Base-by-base conservation (phyloP, 1,139 yeast species). In the Pichia kudriavzevii region DNA sequence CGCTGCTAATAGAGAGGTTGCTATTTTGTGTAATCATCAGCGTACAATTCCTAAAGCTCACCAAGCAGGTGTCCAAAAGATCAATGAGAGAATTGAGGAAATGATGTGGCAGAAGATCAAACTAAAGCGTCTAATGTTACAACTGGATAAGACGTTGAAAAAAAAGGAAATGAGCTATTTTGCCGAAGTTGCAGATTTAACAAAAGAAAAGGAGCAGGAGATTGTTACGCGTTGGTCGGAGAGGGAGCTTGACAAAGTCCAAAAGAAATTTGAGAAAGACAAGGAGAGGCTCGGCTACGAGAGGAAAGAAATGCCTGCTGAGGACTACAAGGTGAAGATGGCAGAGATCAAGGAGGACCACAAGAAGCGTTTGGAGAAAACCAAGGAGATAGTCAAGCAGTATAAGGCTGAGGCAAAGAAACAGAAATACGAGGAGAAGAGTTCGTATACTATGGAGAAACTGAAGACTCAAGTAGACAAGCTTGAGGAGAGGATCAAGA, bases 1-100 rank as follows among this genome's bases (percentile, higher is more conserved):
- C 59, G 95, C 96, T 11, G 97, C 97, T 4, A 88, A 88, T 56
- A 74, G 96, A 58, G 80, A 91, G 2, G 97, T 88, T 43, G 97
- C 97, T 9, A 85, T 88, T 44, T 66, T 88, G 51, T 88, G 97
- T 82, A 88, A 88, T 68, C 97, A 88, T 70, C 97, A 88, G 68
- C 79, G 95, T 61, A 75, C 95, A 18, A 88, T 87, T 15, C 75
- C 88, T 39, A 87, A 87, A 56, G 75, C 75, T 7, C 96, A 88
- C 55, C 91, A 83, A 26, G 72, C 74, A 14, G 69, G 87, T 5
- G 83, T 88, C 37, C 85, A 77, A 45, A 84, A 79, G 55, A 84
- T 85, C 35, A 74, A 66, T 44, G 94, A 82, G 38, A 77, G 70
- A 50, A 71, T 88, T 41, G 71, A 75, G 49, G 96, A 87, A 61